These are phyloP conservation scores for Fusarium sp. DNA, from an alignment of 2,329 filamentous ascomycete genomes.

Conservation along the genomic window DNA sequence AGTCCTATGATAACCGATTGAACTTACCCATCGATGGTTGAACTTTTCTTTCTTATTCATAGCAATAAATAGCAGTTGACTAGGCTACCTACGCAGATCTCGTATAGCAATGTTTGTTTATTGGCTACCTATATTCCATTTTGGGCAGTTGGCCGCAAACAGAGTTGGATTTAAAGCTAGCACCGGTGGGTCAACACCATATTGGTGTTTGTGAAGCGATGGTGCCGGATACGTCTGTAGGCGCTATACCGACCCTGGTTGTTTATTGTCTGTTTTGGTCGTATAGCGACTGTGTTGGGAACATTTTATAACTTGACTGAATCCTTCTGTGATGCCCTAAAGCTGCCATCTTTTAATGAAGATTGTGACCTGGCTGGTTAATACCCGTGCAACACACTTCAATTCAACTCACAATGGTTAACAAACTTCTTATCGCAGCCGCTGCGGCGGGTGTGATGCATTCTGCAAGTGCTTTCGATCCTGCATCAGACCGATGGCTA, in stretches of 20 bases:
- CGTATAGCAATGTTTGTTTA: too few species aligned
- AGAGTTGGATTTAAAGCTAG: constrained; percentile 7
- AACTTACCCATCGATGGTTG: too few species aligned
- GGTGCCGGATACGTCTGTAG: constrained; percentile 9
- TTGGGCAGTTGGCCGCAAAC: constrained; percentile 14
- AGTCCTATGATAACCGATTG: too few species aligned
- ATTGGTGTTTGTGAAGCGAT: constrained; percentile 5
- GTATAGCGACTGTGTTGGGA: neutral
- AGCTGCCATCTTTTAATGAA: neutral
- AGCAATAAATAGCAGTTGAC: too few species aligned
- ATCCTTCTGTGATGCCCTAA: neutral
- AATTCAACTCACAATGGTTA: constrained; percentile 5
- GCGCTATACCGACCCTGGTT: constrained; percentile 4
- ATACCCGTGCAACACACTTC: neutral
- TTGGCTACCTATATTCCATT: neutral
- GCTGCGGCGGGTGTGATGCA: constrained; percentile 5
- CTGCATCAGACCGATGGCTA: constrained; percentile 30
- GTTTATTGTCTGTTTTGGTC: constrained; percentile 3
- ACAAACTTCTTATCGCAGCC: constrained; percentile 13
- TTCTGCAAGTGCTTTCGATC: constrained; percentile 16
- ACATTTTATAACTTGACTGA: constrained; percentile 3
- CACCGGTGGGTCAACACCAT: constrained; percentile 15
- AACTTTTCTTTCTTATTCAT: too few species aligned
- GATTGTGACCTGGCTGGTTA: neutral
- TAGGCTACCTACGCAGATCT: too few species aligned